A percentile compares a stretch with the other conserved stretches of the same genome.
Evolutionary conservation across 2,329 filamentous ascomycete genomes (phyloP).

Genomic region (Cladophialophora psammophila): DNA sequence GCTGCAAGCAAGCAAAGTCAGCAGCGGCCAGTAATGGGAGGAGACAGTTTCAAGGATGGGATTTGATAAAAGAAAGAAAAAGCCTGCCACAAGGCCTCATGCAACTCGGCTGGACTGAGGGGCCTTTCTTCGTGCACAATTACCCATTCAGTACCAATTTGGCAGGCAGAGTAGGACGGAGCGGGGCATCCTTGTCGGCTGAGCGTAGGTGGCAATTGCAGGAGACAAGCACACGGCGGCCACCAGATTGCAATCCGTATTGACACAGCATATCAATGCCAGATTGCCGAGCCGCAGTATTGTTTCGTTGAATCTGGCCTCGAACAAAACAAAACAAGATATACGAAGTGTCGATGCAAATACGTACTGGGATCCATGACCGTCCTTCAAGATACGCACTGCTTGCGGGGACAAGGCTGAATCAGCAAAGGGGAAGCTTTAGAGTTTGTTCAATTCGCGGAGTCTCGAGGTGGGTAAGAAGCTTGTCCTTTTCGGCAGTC

Average conservation of each 20-base stretch:
- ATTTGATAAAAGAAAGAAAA: conserved; percentile 39
- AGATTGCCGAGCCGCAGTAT: conserved; percentile 33
- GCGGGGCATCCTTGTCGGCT: conserved; percentile 38
- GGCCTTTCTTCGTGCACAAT: conserved; percentile 30
- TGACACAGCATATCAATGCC: conserved; percentile 35
- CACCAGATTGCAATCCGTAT: conserved; percentile 24
- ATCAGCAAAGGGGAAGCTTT: conserved; percentile 29
- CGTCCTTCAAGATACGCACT: conserved; percentile 11
- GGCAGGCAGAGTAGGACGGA: conserved; percentile 35
- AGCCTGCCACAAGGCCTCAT: conserved; percentile 35
- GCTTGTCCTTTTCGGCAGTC: conserved; percentile 22
- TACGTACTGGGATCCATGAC: conserved; percentile 38
- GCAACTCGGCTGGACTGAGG: conserved; percentile 34
- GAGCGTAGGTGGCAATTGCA: conserved; percentile 33
- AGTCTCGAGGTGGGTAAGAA: conserved; percentile 18
- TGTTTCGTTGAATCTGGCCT: not conserved
- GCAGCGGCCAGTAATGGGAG: conserved; percentile 40
- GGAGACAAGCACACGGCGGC: conserved; percentile 23
- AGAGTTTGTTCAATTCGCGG: conserved; percentile 28
- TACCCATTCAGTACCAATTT: conserved; percentile 35
- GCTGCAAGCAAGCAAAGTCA: conserved; percentile 42
- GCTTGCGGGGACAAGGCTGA: conserved; percentile 33
- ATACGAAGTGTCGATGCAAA: conserved; percentile 12
- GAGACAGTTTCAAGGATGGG: conserved; percentile 22
- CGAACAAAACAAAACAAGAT: conserved; percentile 12